phyloP scores from a whole-genome alignment of 1,284 basidiomycete species.

The Ceratobasidium papillatum region DNA sequence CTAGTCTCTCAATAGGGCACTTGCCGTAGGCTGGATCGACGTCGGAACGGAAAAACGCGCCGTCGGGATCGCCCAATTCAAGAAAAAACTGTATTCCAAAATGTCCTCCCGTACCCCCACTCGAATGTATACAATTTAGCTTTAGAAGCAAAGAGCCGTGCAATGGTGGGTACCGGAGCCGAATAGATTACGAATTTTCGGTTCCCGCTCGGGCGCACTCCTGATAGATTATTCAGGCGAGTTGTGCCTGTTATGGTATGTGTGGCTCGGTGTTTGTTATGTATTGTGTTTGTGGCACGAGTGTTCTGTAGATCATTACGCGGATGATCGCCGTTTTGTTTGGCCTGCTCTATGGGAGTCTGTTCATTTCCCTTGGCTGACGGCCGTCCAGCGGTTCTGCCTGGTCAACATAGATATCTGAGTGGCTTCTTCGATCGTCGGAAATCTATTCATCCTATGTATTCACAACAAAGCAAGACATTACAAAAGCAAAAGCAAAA shows the following conservation, averaged over 20 bases:
- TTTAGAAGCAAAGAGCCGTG: neutral
- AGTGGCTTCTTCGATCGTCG: neutral
- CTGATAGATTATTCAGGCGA: neutral
- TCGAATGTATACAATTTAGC: neutral
- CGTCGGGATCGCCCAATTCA: no score
- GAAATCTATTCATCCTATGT: neutral
- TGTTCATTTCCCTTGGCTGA: neutral
- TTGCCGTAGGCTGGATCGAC: neutral
- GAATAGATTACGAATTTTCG: neutral
- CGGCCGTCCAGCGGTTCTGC: neutral
- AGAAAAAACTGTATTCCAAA: neutral
- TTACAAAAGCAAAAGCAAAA: neutral
- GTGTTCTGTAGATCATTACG: neutral
- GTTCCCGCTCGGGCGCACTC: neutral
- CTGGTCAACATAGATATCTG: neutral
- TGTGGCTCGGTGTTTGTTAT: neutral
- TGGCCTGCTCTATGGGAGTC: neutral
- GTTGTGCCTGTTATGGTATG: neutral
- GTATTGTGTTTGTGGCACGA: neutral
- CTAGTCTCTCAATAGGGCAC: neutral
- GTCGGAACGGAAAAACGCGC: neutral
- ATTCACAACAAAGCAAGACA: neutral
- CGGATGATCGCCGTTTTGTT: neutral
- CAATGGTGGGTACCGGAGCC: neutral
- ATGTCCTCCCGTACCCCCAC: neutral